phyloP scores from a whole-genome alignment of 2,329 filamentous ascomycete genomes.

The Pseudogymnoascus sp. region DNA sequence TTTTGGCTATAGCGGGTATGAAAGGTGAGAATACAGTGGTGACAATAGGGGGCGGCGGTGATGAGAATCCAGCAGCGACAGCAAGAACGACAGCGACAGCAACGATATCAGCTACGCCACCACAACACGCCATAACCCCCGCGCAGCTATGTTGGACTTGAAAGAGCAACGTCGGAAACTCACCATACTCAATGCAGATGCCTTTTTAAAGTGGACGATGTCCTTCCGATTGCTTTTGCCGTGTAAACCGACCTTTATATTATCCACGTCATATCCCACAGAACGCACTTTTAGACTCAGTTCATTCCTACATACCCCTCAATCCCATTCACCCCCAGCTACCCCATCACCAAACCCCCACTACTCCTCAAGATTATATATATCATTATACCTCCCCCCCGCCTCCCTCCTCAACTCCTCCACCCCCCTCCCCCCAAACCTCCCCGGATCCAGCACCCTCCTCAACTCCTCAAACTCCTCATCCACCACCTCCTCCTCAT shows the following conservation, averaged over 20 bases:
- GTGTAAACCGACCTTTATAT: too few relatives aligned
- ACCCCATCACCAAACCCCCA: too few relatives aligned
- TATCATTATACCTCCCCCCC: constrained; percentile 26
- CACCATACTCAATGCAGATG: too few relatives aligned
- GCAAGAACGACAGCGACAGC: neutral
- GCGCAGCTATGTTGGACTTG: too few relatives aligned
- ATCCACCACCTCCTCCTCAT: neutral
- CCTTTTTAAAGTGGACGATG: too few relatives aligned
- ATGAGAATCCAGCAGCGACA: neutral
- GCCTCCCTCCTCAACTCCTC: constrained; percentile 20
- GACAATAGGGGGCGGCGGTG: neutral
- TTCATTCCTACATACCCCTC: too few relatives aligned
- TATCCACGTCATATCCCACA: too few relatives aligned
- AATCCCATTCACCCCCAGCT: neutral
- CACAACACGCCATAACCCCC: neutral
- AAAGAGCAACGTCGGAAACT: too few relatives aligned
- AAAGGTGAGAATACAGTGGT: neutral
- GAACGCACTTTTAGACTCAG: too few relatives aligned
- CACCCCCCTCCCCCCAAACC: constrained; percentile 20
- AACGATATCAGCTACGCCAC: neutral
- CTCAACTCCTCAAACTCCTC: neutral
- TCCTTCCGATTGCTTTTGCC: too few relatives aligned
- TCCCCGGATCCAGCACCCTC: constrained; percentile 19
- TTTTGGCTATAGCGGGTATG: too few relatives aligned
- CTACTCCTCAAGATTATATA: constrained; percentile 22